Percentiles rank a stretch among this genome's conserved stretches.
Evolutionary conservation across 768 basidiomycete genomes (phyloP).

Genomic region (Trametes sanguinea): DNA sequence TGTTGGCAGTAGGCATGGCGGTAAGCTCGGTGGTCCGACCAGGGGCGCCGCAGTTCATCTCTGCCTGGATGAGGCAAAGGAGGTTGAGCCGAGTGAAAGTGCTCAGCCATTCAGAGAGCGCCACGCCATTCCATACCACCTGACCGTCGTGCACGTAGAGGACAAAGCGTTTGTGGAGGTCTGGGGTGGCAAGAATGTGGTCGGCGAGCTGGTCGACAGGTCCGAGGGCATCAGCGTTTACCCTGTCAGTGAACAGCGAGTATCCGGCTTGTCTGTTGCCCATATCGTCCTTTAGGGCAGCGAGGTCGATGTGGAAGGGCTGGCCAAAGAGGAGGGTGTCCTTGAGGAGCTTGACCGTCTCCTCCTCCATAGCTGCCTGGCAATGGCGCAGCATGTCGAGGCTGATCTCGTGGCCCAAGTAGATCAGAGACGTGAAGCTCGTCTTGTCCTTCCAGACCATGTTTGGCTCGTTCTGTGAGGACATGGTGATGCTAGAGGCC

Average conservation of each 20-base stretch:
- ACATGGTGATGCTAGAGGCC: slow-evolving; percentile 1
- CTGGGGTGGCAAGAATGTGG: slow-evolving; percentile 1
- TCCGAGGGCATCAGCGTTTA: slow-evolving; percentile 1
- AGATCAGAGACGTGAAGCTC: slow-evolving; percentile 1
- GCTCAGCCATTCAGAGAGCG: slow-evolving; percentile 5
- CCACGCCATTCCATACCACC: slow-evolving; percentile 2
- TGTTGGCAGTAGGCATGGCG: slow-evolving; percentile 7
- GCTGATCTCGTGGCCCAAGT: slow-evolving; percentile 3
- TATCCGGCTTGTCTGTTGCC: slow-evolving; percentile 6
- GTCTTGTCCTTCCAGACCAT: slow-evolving; percentile 6
- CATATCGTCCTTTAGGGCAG: slow-evolving; percentile 9
- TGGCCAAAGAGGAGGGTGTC: slow-evolving; percentile 9
- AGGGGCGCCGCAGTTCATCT: slow-evolving; percentile 16
- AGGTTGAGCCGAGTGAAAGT: slow-evolving; percentile 3
- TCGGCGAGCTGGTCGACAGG: slow-evolving; percentile 1
- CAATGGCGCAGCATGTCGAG: slow-evolving; percentile 2
- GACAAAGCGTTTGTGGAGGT: slow-evolving; percentile 1
- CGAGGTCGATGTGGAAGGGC: slow-evolving; percentile 3
- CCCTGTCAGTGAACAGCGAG: slow-evolving; percentile 9
- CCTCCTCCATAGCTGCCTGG: slow-evolving; percentile 8
- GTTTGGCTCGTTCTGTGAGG: slow-evolving; percentile 12
- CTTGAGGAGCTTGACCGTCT: background rate
- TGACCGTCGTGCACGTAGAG: background rate
- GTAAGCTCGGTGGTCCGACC: slow-evolving; percentile 13
- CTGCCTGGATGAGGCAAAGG: slow-evolving; percentile 12